Evolutionary conservation across 805 yeast genomes (phyloP), one percentile per base, ranked within the genome.

Genomic region (Hanseniaspora clermontiae): DNA sequence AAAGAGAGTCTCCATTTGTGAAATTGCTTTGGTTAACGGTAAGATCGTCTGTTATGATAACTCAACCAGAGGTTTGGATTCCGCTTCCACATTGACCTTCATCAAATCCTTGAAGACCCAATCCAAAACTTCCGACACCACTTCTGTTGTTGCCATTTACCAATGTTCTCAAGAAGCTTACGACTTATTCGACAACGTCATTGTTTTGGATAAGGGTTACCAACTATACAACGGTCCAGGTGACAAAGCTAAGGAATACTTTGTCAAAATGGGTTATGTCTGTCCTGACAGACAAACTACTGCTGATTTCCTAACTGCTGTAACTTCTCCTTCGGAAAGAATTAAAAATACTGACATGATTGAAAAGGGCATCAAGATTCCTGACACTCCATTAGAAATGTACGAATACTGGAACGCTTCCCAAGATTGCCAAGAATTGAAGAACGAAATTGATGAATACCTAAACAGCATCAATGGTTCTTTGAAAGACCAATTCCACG

Each of bases 1-100:
- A 61, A 84, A 85, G 69, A 79, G 95, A 72, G 91, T 86, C 2
- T 83, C 91, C 11, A 81, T 86, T 63, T 87, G 89, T 11, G 95
- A 86, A 69, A 85, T 85, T 1, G 71, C 83, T 48, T 77, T 84
- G 49, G 74, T 82, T 51, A 79, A 82, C 32, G 83, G 87, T 34
- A 71, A 78, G 50, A 72, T 83, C 51, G 82, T 77, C 60, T 80
- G 85, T 68, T 83, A 86, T 80, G 90, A 86, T 72, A 87, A 87
- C 64, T 84, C 91, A 6, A 87, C 95, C 6, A 79, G 93, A 72
- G 95, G 95, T 63, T 74, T 87, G 59, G 95, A 86, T 70, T 77
- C 93, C 4, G 84, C 93, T 11, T 85, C 93, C 43, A 95, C 95
- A 3, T 73, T 83, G 60, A 90, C 84, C 65, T 86, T 80, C 63